Evolutionary conservation across 306 rosid genomes (phyloP).

Genomic region (Vachellia pachyceras): DNA sequence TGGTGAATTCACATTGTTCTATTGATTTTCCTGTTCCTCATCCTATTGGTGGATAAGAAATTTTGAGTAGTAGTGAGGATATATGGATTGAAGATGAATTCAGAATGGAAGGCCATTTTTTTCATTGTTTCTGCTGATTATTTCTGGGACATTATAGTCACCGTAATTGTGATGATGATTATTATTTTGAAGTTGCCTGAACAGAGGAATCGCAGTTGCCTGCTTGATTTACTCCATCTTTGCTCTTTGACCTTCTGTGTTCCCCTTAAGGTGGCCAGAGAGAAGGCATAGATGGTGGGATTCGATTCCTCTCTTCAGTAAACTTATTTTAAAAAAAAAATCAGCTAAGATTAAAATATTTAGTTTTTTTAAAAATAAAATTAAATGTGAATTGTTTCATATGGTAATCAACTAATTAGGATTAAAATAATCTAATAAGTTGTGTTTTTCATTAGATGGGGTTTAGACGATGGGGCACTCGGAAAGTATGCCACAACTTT

Average conservation of each 20-base stretch:
- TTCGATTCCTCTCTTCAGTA: too few species aligned
- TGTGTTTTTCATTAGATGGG: too few species aligned
- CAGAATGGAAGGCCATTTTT: slow-evolving; percentile 24
- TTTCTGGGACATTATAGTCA: slow-evolving; percentile 31
- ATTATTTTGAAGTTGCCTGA: background rate
- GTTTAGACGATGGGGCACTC: too few species aligned
- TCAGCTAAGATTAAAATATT: too few species aligned
- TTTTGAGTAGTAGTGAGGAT: slow-evolving; percentile 27
- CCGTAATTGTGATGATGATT: background rate
- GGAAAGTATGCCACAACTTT: too few species aligned
- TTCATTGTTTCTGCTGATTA: slow-evolving; percentile 32
- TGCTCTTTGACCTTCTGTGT: background rate
- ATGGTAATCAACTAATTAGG: too few species aligned
- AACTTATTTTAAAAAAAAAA: too few species aligned
- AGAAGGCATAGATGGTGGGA: background rate
- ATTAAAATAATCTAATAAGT: too few species aligned
- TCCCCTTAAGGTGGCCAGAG: background rate
- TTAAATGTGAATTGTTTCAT: too few species aligned
- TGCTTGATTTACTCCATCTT: background rate
- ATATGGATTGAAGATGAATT: slow-evolving; percentile 22
- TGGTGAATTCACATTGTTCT: background rate
- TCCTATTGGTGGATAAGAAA: slow-evolving; percentile 37
- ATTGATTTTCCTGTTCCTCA: slow-evolving; percentile 27
- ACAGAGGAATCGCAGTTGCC: background rate
- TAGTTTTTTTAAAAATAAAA: too few species aligned